Conservation (phyloP, 2,329 filamentous ascomycete species). For the Aureobasidium sp. region DNA sequence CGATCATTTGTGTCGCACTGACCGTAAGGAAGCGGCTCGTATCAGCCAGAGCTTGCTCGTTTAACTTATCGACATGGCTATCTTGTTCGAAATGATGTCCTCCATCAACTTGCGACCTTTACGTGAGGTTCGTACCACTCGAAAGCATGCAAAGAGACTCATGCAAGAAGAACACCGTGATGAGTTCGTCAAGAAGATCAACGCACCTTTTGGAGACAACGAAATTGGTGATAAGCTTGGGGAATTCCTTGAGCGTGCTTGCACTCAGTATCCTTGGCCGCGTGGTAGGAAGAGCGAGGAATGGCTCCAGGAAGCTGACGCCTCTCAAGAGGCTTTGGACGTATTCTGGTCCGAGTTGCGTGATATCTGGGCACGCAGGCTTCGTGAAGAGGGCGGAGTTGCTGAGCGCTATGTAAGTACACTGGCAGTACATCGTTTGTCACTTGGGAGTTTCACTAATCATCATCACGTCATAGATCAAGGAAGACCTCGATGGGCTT, state of each 20-base stretch:
- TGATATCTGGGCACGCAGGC: neutral
- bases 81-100: too few species aligned
- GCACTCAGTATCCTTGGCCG: neutral
- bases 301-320: too few species aligned
- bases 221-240: neutral
- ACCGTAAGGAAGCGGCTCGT: neutral
- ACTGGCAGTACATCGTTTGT: neutral
- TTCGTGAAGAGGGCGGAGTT: neutral
- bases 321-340: neutral
- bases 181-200: too few species aligned
- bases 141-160: too few species aligned
- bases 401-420: neutral
- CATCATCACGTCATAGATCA: neutral
- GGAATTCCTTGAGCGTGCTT: neutral
- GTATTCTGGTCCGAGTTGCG: neutral
- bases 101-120: too few species aligned
- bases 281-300: too few species aligned
- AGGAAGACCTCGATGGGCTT: neutral
- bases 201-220: too few species aligned
- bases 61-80: slow-evolving; percentile 3
- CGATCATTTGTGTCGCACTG: neutral
- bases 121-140: too few species aligned
- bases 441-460: neutral
- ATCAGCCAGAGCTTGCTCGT: neutral
- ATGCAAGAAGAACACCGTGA: too few species aligned